Evolutionary conservation across 805 yeast species (phyloP), one percentile per base, ranked within the genome.

Genomic region (Wickerhamiella vanderwaltii): DNA sequence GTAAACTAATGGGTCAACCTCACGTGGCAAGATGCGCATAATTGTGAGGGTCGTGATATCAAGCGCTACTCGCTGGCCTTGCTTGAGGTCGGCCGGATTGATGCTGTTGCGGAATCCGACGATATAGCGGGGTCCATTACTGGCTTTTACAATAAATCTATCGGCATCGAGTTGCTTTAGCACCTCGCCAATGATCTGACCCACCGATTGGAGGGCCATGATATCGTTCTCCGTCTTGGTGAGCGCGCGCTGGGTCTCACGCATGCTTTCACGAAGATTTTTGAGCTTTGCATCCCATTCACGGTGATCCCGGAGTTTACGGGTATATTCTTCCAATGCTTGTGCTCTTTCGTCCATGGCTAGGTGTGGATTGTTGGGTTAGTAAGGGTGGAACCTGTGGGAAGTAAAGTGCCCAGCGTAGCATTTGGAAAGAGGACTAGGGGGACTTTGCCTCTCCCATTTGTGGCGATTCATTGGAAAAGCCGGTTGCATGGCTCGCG

Each of bases 1-100:
- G 63, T 91, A 91, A 49, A 91, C 97, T 56, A 87, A 69, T 9
- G 98, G 98, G 63, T 91, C 98, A 38, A 94, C 97, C 63, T 91
- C 98, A 57, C 98, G 75, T 13, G 98, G 98, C 53, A 91, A 70
- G 33, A 91, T 79, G 56, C 98, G 77, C 98, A 91, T 91, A 47
- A 91, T 91, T 15, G 98, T 91, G 53, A 91, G 70, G 0, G 98
- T 91, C 19, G 98, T 91, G 81, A 91, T 91, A 64, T 91, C 98
- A 53, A 91, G 68, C 12, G 98, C 91, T 35, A 91, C 98, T 59
- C 98, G 75, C 17, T 87, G 87, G 39, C 98, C 98, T 61, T 86
- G 93, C 62, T 82, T 78, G 56, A 91, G 71, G 46, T 72, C 73
- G 34, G 78, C 81, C 54, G 83, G 77, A 58, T 81, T 83, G 58